Percentiles rank a stretch among this genome's conserved stretches.
phyloP scores from a whole-genome alignment of 257 asterid species.

The Paraleonurus japonicus region DNA sequence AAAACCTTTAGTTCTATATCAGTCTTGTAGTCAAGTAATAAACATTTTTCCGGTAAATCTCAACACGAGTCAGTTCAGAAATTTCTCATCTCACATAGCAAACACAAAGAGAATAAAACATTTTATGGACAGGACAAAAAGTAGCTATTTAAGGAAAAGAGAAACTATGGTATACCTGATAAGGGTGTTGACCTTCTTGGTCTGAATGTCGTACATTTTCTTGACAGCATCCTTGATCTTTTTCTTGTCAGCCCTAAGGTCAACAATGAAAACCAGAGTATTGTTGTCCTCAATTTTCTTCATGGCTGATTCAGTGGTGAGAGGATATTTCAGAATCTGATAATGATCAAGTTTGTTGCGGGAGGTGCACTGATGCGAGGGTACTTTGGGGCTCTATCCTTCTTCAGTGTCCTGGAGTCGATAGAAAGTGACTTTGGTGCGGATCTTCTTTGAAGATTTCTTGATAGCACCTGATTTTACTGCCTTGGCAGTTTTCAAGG shows the following conservation, averaged over 20 bases:
- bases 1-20: no score
- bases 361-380: slow-evolving; percentile 49
- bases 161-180: slow-evolving; percentile 48
- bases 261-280: slow-evolving; percentile 51
- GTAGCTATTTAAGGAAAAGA: background rate
- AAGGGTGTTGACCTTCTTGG: slow-evolving; percentile 51
- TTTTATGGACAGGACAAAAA: background rate
- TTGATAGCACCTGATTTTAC: slow-evolving; percentile 42
- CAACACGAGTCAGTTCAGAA: background rate
- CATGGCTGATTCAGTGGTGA: slow-evolving; percentile 58
- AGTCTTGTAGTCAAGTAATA: background rate
- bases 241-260: slow-evolving; percentile 51
- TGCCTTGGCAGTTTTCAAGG: slow-evolving; percentile 51
- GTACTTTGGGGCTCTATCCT: slow-evolving; percentile 50
- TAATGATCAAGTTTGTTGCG: slow-evolving; percentile 53
- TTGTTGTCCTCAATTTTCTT: slow-evolving; percentile 57
- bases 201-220: slow-evolving; percentile 53
- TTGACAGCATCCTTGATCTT: slow-evolving; percentile 51
- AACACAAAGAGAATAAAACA: background rate
- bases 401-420: slow-evolving; percentile 54
- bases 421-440: slow-evolving; percentile 48
- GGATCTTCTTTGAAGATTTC: slow-evolving; percentile 44
- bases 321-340: slow-evolving; percentile 43
- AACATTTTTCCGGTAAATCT: no score
- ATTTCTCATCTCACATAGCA: background rate